These are phyloP conservation scores for Nyctanthes arbortristis DNA, from an alignment of 257 asterid genomes.

Conservation along the genomic window DNA sequence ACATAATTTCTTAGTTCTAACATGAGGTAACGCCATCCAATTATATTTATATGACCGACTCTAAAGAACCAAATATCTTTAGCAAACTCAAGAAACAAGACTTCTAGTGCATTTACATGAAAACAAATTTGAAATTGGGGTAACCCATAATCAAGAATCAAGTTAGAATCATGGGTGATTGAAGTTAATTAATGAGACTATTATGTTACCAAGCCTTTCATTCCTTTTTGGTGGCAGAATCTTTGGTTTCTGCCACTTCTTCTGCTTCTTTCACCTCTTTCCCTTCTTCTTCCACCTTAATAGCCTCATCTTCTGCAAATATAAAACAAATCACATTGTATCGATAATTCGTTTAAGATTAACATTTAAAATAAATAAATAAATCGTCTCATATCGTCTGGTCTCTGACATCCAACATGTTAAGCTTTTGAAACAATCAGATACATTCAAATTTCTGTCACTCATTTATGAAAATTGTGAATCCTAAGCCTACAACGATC, in stretches of 20 bases:
- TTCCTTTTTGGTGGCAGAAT: slow-evolving; percentile 32
- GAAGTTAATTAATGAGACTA: no score
- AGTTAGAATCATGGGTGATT: neutral
- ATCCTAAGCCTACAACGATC: no score
- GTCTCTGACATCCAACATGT: neutral
- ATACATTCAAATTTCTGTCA: no score
- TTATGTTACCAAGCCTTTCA: no score
- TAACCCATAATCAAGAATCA: neutral
- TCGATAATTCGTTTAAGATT: neutral
- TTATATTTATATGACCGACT: no score
- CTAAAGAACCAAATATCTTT: no score
- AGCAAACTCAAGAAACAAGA: neutral
- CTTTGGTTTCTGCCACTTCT: slow-evolving; percentile 34
- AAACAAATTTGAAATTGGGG: neutral
- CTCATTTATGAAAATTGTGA: no score
- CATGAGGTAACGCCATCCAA: no score
- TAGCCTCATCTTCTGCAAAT: slow-evolving; percentile 40
- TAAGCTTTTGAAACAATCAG: neutral
- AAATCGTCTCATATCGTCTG: no score
- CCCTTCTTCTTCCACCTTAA: slow-evolving; percentile 44
- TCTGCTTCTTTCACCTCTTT: slow-evolving; percentile 27
- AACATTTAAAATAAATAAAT: slow-evolving; percentile 12
- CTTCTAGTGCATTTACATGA: neutral
- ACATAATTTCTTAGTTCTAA: no score
- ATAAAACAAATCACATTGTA: neutral